Conservation (phyloP, 176 grass and related monocot genomes). For the Guadua angustifolia region DNA sequence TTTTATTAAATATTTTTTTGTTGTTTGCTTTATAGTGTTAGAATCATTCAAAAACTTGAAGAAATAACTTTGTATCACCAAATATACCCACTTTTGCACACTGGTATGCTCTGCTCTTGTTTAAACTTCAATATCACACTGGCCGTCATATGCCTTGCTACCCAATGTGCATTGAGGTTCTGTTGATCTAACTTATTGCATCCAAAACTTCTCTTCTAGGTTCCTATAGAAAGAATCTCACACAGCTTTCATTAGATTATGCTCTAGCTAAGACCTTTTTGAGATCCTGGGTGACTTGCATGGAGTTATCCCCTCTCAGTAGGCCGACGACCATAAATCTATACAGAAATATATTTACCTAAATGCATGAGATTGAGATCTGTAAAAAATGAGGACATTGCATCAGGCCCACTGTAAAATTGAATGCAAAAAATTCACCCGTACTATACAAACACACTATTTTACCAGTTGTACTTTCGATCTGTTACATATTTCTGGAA, state of each 20-base stretch:
- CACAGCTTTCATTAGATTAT: neutral
- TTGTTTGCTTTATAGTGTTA: neutral
- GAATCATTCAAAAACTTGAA: neutral
- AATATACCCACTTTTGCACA: neutral
- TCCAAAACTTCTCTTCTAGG: neutral
- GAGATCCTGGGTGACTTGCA: neutral
- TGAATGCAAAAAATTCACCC: neutral
- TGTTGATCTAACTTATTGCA: constrained; percentile 19
- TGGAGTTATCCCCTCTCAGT: neutral
- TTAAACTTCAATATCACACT: neutral
- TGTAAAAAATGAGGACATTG: neutral
- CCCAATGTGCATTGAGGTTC: neutral
- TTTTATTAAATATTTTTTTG: neutral
- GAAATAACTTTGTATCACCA: constrained; percentile 2
- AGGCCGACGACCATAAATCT: neutral
- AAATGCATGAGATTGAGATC: neutral
- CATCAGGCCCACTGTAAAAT: neutral
- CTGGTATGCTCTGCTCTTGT: neutral
- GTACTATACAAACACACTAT: neutral
- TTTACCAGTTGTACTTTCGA: neutral
- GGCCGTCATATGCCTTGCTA: neutral
- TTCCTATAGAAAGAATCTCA: neutral
- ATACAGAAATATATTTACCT: neutral
- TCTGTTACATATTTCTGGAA: neutral
- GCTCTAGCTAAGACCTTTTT: neutral